Evolutionary conservation across 805 yeast genomes (phyloP).

Genomic region (Naumovozyma baii): DNA sequence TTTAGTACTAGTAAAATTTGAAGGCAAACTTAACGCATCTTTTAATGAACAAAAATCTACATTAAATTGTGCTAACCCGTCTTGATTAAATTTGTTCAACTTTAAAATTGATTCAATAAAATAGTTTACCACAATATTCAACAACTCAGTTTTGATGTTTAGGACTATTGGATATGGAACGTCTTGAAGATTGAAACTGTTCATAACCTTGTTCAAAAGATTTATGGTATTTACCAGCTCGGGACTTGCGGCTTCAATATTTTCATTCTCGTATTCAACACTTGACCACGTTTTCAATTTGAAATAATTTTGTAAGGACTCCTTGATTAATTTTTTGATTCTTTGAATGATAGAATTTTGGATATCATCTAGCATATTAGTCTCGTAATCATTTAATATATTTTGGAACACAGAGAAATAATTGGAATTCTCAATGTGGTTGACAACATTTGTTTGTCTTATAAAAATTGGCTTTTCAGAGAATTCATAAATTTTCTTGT

Average conservation of each 20-base stretch:
- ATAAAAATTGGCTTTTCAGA: slow-evolving; percentile 15
- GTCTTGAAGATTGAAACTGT: slow-evolving; percentile 8
- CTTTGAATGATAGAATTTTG: slow-evolving; percentile 27
- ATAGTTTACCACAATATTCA: slow-evolving; percentile 25
- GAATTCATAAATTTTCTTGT: slow-evolving; percentile 11
- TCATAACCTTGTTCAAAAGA: slow-evolving; percentile 14
- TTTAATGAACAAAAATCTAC: slow-evolving; percentile 27
- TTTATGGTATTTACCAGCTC: slow-evolving; percentile 26
- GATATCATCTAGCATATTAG: slow-evolving; percentile 20
- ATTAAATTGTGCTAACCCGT: slow-evolving; percentile 29
- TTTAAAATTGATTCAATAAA: slow-evolving; percentile 31
- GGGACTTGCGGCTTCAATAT: slow-evolving; percentile 10
- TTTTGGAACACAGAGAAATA: slow-evolving; percentile 26
- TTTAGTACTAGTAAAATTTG: slow-evolving; percentile 9
- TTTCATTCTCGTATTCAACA: slow-evolving; percentile 1
- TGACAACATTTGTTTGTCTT: slow-evolving; percentile 17
- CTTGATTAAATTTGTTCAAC: slow-evolving; percentile 29
- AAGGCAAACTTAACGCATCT: slow-evolving; percentile 19
- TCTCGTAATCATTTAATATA: slow-evolving; percentile 22
- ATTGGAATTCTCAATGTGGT: slow-evolving; percentile 13
- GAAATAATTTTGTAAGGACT: slow-evolving; percentile 27
- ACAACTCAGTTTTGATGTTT: slow-evolving; percentile 19
- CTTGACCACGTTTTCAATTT: slow-evolving; percentile 29
- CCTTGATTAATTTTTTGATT: slow-evolving; percentile 22
- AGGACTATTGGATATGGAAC: slow-evolving; percentile 11